Percentiles rank a stretch among this genome's conserved stretches.
Evolutionary conservation across 75 land plant genomes (phyloP).

Genomic region (Adiantum capillusveneris): DNA sequence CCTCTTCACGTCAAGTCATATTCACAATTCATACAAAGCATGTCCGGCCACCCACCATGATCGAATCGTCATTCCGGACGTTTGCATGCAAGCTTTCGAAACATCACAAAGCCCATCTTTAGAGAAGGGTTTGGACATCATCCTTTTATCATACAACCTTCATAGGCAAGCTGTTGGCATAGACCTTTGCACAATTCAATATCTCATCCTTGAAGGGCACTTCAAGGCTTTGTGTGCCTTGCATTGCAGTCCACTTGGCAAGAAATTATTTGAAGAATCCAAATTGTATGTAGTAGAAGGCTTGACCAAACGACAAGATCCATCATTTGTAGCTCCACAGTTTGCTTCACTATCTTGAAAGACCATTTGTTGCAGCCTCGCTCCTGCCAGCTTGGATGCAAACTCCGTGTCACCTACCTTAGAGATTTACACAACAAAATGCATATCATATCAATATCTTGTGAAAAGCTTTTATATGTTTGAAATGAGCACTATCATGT

Average conservation of each 20-base stretch:
- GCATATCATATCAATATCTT: too few species aligned
- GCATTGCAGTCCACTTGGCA: not conserved
- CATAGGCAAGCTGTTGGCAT: conserved; percentile 3
- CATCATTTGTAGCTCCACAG: not conserved
- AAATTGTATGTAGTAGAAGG: not conserved
- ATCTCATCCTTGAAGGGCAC: conserved; percentile 6
- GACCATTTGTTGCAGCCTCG: conserved; percentile 26
- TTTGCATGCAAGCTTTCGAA: too few species aligned
- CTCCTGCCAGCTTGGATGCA: conserved; percentile 27
- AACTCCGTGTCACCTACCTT: conserved; percentile 31
- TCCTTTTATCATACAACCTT: conserved; percentile 4
- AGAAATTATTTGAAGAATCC: not conserved
- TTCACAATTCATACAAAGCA: too few species aligned
- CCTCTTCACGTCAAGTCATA: too few species aligned
- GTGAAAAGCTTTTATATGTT: too few species aligned
- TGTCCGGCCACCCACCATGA: too few species aligned
- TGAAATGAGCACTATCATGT: too few species aligned
- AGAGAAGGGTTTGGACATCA: too few species aligned
- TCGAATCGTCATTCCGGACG: too few species aligned
- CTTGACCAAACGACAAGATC: not conserved
- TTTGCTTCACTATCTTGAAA: not conserved
- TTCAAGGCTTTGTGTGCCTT: conserved; percentile 3
- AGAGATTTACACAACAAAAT: too few species aligned
- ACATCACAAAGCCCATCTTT: too few species aligned
- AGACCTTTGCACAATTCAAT: conserved; percentile 1